phyloP scores from a whole-genome alignment of 257 asterid genomes.

The Prunella vulgaris region DNA sequence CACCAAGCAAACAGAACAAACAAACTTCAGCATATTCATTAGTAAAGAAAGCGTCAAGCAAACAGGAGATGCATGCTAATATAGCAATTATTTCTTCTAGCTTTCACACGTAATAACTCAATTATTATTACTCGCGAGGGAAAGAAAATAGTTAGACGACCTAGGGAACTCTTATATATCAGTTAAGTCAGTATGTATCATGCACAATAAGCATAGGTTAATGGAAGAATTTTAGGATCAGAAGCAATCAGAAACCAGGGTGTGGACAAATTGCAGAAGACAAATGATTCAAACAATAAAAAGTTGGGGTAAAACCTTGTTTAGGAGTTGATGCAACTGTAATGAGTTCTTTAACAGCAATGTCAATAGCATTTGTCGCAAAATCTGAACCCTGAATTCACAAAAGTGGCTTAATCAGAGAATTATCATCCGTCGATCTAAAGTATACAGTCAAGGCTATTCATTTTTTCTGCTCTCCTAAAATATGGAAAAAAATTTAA shows the following conservation, averaged over 20 bases:
- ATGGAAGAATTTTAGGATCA: not conserved
- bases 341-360: constrained; percentile 65
- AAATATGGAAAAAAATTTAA: not conserved
- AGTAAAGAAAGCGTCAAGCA: constrained; percentile 3
- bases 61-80: not conserved
- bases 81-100: not conserved
- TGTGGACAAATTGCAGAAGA: constrained; percentile 4
- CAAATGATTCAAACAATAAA: constrained; percentile 13
- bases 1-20: constrained; percentile 9
- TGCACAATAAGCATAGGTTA: not conserved
- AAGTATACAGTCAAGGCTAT: not conserved
- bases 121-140: not conserved
- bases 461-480: not conserved
- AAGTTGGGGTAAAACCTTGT: constrained; percentile 43
- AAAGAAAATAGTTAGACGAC: not conserved
- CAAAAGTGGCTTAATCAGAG: constrained; percentile 12
- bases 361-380: constrained; percentile 61
- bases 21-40: constrained; percentile 8
- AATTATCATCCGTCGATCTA: not conserved
- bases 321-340: constrained; percentile 52
- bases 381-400: constrained; percentile 63
- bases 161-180: not conserved
- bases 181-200: not conserved
- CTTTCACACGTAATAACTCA: not conserved
- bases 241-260: constrained; percentile 7